Base-by-base conservation (phyloP, 1,139 yeast species). In the Geotrichum aggregatum region DNA sequence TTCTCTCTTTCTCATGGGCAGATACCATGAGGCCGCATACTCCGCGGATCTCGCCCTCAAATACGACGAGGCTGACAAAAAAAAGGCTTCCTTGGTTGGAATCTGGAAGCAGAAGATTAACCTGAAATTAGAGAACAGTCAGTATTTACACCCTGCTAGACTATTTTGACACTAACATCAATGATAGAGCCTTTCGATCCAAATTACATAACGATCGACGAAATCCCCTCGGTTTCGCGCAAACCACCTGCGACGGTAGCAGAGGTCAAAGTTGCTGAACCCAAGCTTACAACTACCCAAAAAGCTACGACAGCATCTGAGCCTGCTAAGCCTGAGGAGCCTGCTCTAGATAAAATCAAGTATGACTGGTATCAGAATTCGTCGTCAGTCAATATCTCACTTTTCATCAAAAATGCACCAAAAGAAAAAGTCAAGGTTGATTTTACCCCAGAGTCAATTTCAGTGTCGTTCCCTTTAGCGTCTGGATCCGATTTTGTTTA, bases 331-430 rank as follows among this genome's bases (percentile, higher is more conserved):
- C 30, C 49, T 21, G 22, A 24, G 4, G 44, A 18, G 24, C 50
- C 58, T 1, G 54, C 34, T 14, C 47, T 59, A 7, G 58, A 71
- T 47, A 76, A 77, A 55, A 75, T 83, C 56, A 78, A 84, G 63
- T 79, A 77, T 41, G 96, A 89, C 62, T 89, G 94, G 89, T 88
- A 83, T 68, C 96, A 89, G 66, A 75, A 81, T 19, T 66, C 72
- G 14, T 73, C 72, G 0, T 66, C 70, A 2, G 78, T 89, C 14
- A 82, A 83, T 5, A 73, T 91, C 33, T 81, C 95, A 1, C 71
- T 92, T 6, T 92, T 84, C 61, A 81, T 88, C 52, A 83, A 84
- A 58, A 78, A 78, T 41, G 75, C 84, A 30, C 82, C 85, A 18
- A 68, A 71, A 46, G 76, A 74, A 2, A 61, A 71, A 1, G 67